Percentiles rank a stretch among this genome's conserved stretches.
These are phyloP conservation scores for Clavispora santaluciae DNA, from an alignment of 805 yeast species.

Conservation along the genomic window DNA sequence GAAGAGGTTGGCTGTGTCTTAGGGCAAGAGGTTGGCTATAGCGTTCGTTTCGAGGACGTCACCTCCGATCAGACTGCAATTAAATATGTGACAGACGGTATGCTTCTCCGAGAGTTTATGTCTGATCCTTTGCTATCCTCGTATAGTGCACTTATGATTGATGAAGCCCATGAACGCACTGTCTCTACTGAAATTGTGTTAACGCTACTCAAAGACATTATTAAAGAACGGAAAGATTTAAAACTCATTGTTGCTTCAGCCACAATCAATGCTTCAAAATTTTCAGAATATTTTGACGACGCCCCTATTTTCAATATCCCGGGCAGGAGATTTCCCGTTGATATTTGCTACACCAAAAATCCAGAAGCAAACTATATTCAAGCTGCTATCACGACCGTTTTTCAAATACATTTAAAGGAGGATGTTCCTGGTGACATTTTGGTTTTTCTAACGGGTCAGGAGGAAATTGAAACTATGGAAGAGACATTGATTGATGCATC, in stretches of 20 bases:
- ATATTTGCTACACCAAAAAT: slow-evolving; percentile 71
- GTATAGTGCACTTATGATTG: slow-evolving; percentile 85
- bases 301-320: slow-evolving; percentile 90
- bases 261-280: slow-evolving; percentile 85
- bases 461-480: slow-evolving; percentile 82
- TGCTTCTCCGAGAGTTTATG: slow-evolving; percentile 80
- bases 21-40: slow-evolving; percentile 89
- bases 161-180: slow-evolving; percentile 97
- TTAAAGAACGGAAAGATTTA: slow-evolving; percentile 60
- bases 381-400: slow-evolving; percentile 82
- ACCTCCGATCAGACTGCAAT: slow-evolving; percentile 61
- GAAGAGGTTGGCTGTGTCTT: slow-evolving; percentile 76
- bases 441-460: slow-evolving; percentile 93
- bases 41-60: slow-evolving; percentile 80
- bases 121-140: slow-evolving; percentile 62
- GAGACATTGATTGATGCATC: slow-evolving; percentile 67
- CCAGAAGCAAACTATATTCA: slow-evolving; percentile 91
- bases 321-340: slow-evolving; percentile 91
- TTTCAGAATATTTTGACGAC: slow-evolving; percentile 71
- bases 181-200: slow-evolving; percentile 81
- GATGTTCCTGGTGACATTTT: slow-evolving; percentile 78
- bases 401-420: slow-evolving; percentile 71
- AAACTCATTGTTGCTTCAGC: slow-evolving; percentile 86
- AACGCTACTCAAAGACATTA: slow-evolving; percentile 72
- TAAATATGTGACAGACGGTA: slow-evolving; percentile 95